These are phyloP conservation scores for Dichotomocladium elegans DNA, from an alignment of 371 early-diverging fungal species.

Conservation along the genomic window DNA sequence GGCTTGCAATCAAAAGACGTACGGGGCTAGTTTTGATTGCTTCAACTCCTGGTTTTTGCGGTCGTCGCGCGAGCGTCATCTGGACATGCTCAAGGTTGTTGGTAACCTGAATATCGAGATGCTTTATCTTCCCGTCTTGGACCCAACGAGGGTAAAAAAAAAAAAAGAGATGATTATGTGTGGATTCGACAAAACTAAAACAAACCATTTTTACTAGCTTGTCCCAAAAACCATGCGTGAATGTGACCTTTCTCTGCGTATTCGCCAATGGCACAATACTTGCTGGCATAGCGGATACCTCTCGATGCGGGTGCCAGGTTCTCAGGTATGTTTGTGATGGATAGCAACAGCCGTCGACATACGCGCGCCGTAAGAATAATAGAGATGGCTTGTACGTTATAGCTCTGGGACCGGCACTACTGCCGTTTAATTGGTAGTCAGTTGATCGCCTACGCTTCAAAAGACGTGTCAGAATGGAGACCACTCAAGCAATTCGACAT, in stretches of 20 bases:
- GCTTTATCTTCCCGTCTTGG: constrained; percentile 23
- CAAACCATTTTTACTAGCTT: constrained; percentile 8
- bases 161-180: too few species aligned
- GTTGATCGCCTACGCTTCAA: constrained; percentile 33
- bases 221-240: constrained; percentile 39
- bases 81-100: constrained; percentile 19
- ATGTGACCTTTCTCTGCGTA: constrained; percentile 39
- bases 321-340: constrained; percentile 18
- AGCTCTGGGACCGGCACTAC: constrained; percentile 39
- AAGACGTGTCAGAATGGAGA: constrained; percentile 22
- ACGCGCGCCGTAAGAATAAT: too few species aligned
- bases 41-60: constrained; percentile 38
- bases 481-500: constrained; percentile 30
- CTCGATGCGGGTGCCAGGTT: constrained; percentile 24
- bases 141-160: constrained; percentile 21
- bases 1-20: constrained; percentile 30
- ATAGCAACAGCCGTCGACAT: not conserved
- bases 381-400: constrained; percentile 1
- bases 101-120: constrained; percentile 25
- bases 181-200: too few species aligned
- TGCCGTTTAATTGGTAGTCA: constrained; percentile 40
- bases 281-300: constrained; percentile 24
- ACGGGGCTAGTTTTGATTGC: constrained; percentile 39
- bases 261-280: constrained; percentile 44
- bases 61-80: constrained; percentile 22